A percentile compares a stretch with the other conserved stretches of the same genome.
Conservation (phyloP, 2,329 filamentous ascomycete species). For the Westerdykella aurantiaca region DNA sequence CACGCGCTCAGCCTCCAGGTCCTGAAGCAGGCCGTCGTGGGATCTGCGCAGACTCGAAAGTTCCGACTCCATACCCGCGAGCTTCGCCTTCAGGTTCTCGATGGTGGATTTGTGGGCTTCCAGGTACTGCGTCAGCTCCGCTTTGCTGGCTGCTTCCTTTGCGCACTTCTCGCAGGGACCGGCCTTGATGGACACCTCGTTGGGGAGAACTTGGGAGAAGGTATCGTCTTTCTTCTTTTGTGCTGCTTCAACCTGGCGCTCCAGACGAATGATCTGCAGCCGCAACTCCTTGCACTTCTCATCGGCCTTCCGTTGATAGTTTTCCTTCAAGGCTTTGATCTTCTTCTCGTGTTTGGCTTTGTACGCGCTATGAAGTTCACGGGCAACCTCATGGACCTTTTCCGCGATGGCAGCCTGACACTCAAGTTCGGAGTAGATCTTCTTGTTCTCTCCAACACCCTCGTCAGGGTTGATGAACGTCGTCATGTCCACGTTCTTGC, state of each 20-base stretch:
- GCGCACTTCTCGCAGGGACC: conserved; percentile 12
- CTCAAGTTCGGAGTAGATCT: conserved; percentile 38
- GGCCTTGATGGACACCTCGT: conserved; percentile 2
- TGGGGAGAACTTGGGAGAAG: conserved; percentile 50
- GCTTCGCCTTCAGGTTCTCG: conserved; percentile 64
- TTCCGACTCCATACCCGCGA: conserved; percentile 69
- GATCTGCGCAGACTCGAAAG: conserved; percentile 64
- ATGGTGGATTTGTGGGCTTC: conserved; percentile 64
- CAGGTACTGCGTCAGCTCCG: conserved; percentile 41
- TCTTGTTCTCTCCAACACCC: conserved; percentile 21
- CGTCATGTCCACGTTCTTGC: conserved; percentile 67
- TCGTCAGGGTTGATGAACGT: conserved; percentile 43
- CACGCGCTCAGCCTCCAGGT: conserved; percentile 68
- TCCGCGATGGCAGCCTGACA: conserved; percentile 71
- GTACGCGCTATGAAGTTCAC: conserved; percentile 87
- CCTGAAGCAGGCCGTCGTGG: conserved; percentile 58
- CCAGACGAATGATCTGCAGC: conserved; percentile 60
- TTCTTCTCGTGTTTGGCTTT: conserved; percentile 97
- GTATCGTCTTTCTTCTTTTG: conserved; percentile 60
- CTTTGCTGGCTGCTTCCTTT: conserved; percentile 10
- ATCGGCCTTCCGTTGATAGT: conserved; percentile 80
- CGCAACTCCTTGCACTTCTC: conserved; percentile 80
- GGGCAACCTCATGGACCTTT: conserved; percentile 66
- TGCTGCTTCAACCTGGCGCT: conserved; percentile 69
- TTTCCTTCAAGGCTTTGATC: conserved; percentile 77